phyloP scores from a whole-genome alignment of 2,329 filamentous ascomycete genomes.

The Fusarium pininemorale region DNA sequence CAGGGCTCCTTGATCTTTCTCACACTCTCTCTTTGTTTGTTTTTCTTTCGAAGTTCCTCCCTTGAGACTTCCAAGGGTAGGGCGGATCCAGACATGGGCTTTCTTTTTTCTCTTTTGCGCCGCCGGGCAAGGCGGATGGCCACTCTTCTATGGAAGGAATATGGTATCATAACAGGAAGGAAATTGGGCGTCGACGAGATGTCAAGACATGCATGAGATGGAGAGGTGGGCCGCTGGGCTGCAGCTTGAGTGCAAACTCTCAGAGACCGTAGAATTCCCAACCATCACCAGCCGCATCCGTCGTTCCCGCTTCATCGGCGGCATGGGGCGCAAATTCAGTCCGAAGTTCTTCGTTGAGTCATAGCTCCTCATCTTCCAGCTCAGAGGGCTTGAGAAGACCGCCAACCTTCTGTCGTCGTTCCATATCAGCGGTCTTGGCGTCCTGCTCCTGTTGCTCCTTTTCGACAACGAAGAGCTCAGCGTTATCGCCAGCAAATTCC shows the following conservation, averaged over 20 bases:
- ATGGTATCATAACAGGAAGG: constrained; percentile 46
- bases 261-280: constrained; percentile 74
- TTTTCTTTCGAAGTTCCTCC: not conserved
- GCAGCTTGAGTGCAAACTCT: constrained; percentile 13
- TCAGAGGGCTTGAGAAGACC: constrained; percentile 98
- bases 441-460: constrained; percentile 91
- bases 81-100: constrained; percentile 18
- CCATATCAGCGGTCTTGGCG: constrained; percentile 86
- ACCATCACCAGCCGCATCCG: constrained; percentile 57
- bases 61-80: constrained; percentile 10
- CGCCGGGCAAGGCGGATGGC: constrained; percentile 19
- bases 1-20: constrained; percentile 19
- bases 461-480: constrained; percentile 92
- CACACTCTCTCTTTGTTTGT: not conserved
- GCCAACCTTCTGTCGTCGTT: constrained; percentile 93
- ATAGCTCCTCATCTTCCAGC: constrained; percentile 88
- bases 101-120: constrained; percentile 4
- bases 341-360: constrained; percentile 78
- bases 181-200: constrained; percentile 37
- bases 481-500: constrained; percentile 95
- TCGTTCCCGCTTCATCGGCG: constrained; percentile 41
- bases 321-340: constrained; percentile 63
- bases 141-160: constrained; percentile 44
- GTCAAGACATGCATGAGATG: not conserved
- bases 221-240: not conserved